A percentile compares a stretch with the other conserved stretches of the same genome.
Evolutionary conservation across 1,284 basidiomycete species (phyloP).

Genomic region (Tilletia caries): DNA sequence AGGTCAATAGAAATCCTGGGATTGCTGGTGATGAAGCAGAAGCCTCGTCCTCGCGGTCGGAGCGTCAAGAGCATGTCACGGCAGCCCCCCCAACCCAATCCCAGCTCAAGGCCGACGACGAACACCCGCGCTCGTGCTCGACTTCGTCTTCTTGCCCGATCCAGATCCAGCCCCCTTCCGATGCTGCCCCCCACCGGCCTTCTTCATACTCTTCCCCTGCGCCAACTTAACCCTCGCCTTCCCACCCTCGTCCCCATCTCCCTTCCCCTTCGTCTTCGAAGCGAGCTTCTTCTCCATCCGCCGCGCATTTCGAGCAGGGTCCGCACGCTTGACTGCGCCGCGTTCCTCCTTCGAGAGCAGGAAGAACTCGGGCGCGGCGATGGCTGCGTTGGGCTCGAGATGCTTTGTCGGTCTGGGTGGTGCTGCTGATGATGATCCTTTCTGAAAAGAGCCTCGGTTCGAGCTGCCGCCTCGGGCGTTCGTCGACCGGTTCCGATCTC

Average conservation of each 20-base stretch:
- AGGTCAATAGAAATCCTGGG: too few relatives aligned
- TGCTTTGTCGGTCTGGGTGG: neutral
- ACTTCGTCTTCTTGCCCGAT: too few relatives aligned
- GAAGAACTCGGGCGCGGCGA: neutral
- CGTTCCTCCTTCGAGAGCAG: conserved; percentile 40
- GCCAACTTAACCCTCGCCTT: neutral
- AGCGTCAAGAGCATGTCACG: too few relatives aligned
- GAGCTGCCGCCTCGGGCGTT: neutral
- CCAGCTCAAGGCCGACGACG: too few relatives aligned
- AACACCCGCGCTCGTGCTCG: too few relatives aligned
- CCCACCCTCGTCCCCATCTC: neutral
- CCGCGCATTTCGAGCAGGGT: conserved; percentile 37
- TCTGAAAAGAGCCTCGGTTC: neutral
- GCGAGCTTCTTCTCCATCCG: conserved; percentile 46
- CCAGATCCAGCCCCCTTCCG: too few relatives aligned
- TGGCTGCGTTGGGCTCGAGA: neutral
- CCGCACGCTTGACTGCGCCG: conserved; percentile 38
- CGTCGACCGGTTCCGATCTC: neutral
- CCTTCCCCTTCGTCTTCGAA: conserved; percentile 3
- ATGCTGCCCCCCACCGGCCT: neutral
- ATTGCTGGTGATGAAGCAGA: too few relatives aligned
- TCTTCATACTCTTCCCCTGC: conserved; percentile 14
- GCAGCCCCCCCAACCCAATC: too few relatives aligned
- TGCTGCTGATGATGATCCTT: neutral
- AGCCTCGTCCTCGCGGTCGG: too few relatives aligned